These are phyloP conservation scores for Termitomyces sp. DNA, from an alignment of 768 basidiomycete genomes.

Conservation along the genomic window DNA sequence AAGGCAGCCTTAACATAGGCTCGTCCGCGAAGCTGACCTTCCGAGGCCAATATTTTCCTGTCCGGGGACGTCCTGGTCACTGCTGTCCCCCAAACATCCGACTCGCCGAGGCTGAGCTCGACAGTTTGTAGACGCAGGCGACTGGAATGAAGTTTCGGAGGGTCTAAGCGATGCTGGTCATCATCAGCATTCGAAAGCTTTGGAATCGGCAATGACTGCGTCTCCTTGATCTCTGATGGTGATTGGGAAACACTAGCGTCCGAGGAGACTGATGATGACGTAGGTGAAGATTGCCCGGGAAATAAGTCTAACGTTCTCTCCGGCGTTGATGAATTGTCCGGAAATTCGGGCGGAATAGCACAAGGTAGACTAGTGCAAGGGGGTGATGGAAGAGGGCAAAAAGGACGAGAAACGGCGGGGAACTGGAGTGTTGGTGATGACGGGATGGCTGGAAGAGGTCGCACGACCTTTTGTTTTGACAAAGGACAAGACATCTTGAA, in stretches of 20 bases:
- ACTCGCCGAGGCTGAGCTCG: not conserved
- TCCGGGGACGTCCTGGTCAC: not conserved
- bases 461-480: not conserved
- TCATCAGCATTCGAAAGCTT: not conserved
- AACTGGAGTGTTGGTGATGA: not conserved
- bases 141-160: not conserved
- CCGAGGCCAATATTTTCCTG: not conserved
- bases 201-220: not conserved
- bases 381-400: constrained; percentile 14
- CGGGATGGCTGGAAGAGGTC: constrained; percentile 16
- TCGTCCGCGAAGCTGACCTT: not conserved
- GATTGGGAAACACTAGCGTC: not conserved
- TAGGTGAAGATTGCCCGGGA: not conserved
- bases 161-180: not conserved
- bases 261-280: not conserved
- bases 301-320: not conserved
- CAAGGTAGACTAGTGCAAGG: constrained; percentile 1
- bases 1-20: not conserved
- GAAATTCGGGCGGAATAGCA: not conserved
- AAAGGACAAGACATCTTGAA: not conserved
- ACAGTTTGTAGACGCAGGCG: not conserved
- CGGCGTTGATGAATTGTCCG: not conserved
- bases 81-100: not conserved
- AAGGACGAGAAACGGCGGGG: constrained; percentile 6
- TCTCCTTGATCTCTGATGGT: not conserved